Conservation (phyloP, 768 basidiomycete species). For the Clitopilus passeckerianus region DNA sequence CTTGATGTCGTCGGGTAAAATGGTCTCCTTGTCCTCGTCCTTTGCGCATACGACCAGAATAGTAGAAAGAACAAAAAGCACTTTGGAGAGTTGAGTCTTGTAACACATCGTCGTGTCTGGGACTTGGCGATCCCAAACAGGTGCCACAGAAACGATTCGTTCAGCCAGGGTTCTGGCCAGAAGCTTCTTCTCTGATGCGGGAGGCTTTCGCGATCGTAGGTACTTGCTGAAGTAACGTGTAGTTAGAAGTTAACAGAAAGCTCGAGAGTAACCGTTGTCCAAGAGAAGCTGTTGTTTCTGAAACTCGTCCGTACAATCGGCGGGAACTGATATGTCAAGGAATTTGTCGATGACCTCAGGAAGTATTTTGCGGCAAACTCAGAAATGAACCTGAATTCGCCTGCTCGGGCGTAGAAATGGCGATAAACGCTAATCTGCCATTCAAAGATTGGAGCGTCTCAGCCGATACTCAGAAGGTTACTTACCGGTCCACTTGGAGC, state of each 20-base stretch:
- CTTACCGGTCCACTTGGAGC: too few species aligned
- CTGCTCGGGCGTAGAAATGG: background rate
- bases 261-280: slow-evolving; percentile 18
- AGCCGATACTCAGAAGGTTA: too few species aligned
- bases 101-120: too few species aligned
- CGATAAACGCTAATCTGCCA: background rate
- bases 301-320: background rate
- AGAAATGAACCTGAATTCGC: background rate
- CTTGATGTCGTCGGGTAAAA: slow-evolving; percentile 1
- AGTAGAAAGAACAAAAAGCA: background rate
- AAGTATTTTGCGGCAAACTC: background rate
- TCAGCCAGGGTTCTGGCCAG: slow-evolving; percentile 16
- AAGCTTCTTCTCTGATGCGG: slow-evolving; percentile 13
- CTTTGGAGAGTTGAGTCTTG: background rate
- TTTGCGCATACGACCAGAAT: background rate
- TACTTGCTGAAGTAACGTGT: slow-evolving; percentile 20
- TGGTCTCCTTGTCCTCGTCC: background rate
- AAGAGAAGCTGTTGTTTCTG: background rate
- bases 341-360: background rate
- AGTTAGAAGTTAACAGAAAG: slow-evolving; percentile 16
- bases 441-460: background rate
- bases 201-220: slow-evolving; percentile 14
- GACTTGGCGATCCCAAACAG: slow-evolving; percentile 18
- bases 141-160: slow-evolving; percentile 15
- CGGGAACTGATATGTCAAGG: background rate